phyloP scores from a whole-genome alignment of 2,329 filamentous ascomycete species.

The Sporothrix curviconia region DNA sequence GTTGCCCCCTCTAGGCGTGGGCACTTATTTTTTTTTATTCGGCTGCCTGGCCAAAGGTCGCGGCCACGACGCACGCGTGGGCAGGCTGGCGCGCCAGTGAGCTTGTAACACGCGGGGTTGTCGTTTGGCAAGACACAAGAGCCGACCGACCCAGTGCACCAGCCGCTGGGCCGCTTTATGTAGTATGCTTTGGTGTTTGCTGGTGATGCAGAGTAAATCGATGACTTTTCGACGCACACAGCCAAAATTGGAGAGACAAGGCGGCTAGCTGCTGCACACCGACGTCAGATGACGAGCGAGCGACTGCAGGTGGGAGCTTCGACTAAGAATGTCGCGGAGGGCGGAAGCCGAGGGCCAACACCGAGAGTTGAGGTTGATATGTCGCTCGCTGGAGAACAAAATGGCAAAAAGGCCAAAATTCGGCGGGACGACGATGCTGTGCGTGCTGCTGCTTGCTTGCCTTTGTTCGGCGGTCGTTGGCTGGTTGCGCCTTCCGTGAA shows the following conservation, averaged over 20 bases:
- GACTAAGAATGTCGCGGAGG: background rate
- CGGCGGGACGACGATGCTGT: background rate
- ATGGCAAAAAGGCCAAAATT: background rate
- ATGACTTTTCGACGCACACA: background rate
- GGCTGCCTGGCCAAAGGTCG: slow-evolving; percentile 13
- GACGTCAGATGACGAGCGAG: background rate
- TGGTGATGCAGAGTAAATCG: background rate
- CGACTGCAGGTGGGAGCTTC: background rate
- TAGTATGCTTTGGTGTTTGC: background rate
- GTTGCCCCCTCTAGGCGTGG: background rate
- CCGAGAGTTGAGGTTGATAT: background rate
- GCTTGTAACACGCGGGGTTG: background rate
- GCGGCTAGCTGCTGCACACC: background rate
- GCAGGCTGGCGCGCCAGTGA: background rate
- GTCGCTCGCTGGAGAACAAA: background rate
- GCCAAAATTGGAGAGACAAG: too few relatives aligned
- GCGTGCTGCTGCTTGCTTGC: background rate
- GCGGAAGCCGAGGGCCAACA: background rate
- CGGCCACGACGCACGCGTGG: too few relatives aligned
- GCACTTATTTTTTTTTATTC: slow-evolving; percentile 6
- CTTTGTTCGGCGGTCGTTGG: background rate
- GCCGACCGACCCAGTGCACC: background rate
- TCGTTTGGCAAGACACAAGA: background rate
- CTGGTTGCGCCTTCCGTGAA: background rate
- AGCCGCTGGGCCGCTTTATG: background rate